phyloP scores from a whole-genome alignment of 2,329 filamentous ascomycete genomes.

The Diaporthe caulivora region DNA sequence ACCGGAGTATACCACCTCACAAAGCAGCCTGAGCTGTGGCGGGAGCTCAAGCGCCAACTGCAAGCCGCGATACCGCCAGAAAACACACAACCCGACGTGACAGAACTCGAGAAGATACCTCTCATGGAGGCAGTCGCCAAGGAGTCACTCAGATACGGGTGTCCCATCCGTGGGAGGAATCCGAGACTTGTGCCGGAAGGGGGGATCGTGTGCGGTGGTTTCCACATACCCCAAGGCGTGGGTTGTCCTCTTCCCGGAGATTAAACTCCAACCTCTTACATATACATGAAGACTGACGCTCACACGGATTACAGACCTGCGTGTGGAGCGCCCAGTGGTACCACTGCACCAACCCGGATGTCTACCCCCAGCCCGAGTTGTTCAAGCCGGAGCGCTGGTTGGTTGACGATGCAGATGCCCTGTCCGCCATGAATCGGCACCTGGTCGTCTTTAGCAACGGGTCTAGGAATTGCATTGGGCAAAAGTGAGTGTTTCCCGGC shows the following conservation, averaged over 20 bases:
- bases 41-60: constrained; percentile 16
- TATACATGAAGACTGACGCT: neutral
- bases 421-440: constrained; percentile 19
- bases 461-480: constrained; percentile 8
- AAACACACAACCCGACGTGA: neutral
- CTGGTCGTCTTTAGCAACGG: neutral
- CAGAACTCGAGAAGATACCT: constrained; percentile 2
- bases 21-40: constrained; percentile 15
- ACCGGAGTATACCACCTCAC: constrained; percentile 10
- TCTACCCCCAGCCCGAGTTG: constrained; percentile 3
- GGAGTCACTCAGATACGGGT: constrained; percentile 1
- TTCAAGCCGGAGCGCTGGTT: constrained; percentile 11
- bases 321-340: constrained; percentile 15
- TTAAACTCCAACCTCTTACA: neutral
- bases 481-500: neutral
- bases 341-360: neutral
- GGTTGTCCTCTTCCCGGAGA: neutral
- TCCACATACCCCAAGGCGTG: neutral
- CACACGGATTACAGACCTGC: neutral
- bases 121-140: constrained; percentile 11
- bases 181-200: neutral
- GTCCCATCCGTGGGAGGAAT: neutral
- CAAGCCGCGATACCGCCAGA: neutral
- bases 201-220: neutral
- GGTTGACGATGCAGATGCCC: neutral